Conservation (phyloP, 169 alveolate species). For the Plasmodium chabaudi region DNA sequence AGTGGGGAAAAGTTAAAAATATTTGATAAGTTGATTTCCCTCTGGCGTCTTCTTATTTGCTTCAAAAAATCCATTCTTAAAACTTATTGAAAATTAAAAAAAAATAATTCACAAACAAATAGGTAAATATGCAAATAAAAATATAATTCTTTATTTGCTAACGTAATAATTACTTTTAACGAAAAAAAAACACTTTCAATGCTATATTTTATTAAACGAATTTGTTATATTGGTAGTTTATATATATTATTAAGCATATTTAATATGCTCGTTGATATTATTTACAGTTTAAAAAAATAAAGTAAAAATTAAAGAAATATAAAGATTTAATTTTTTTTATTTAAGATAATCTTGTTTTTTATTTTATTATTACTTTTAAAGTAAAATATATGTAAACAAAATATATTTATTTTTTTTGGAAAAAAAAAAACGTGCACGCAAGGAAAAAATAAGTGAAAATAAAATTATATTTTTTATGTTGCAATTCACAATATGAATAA, state of each 20-base stretch:
- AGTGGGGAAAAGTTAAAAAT: constrained; percentile 69
- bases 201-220: no score
- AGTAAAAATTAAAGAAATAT: neutral
- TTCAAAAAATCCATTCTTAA: constrained; percentile 55
- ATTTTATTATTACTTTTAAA: neutral
- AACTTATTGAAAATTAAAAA: no score
- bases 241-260: no score
- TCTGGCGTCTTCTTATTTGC: constrained; percentile 67
- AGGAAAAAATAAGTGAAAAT: neutral
- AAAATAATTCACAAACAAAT: neutral
- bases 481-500: no score
- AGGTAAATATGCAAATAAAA: no score
- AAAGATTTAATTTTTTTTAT: neutral
- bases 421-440: constrained; percentile 2
- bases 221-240: no score
- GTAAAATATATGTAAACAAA: neutral
- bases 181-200: no score
- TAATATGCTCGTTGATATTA: no score
- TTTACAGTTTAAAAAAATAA: no score
- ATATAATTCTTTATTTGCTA: no score
- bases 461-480: neutral
- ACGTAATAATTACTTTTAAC: no score
- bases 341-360: no score
- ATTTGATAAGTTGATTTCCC: constrained; percentile 47
- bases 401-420: neutral